These are phyloP conservation scores for Hypsizygus marmoreus DNA, from an alignment of 768 basidiomycete genomes.

Conservation along the genomic window DNA sequence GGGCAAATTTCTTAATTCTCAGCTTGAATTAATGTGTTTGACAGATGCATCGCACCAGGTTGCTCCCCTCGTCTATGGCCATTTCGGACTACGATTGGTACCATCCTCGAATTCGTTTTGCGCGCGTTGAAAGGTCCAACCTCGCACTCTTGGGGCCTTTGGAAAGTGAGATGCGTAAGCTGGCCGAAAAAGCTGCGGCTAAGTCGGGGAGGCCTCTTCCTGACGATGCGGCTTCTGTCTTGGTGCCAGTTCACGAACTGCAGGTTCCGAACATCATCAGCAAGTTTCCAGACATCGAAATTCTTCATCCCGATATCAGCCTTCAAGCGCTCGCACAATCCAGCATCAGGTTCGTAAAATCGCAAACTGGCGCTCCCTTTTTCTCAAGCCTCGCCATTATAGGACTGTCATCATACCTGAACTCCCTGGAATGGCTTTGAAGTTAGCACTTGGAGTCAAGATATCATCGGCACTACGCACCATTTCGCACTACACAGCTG, in stretches of 20 bases:
- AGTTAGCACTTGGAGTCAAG: conserved; percentile 55
- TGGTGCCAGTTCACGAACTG: conserved; percentile 57
- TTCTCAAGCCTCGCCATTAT: conserved; percentile 6
- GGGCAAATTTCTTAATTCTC: too few relatives aligned
- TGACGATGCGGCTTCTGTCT: conserved; percentile 28
- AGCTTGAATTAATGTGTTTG: too few relatives aligned
- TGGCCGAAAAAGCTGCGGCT: conserved; percentile 36
- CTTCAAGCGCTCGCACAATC: conserved; percentile 49
- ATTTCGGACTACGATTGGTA: conserved; percentile 53
- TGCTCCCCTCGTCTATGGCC: conserved; percentile 35
- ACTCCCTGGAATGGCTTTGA: conserved; percentile 46
- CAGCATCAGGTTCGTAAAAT: conserved; percentile 47
- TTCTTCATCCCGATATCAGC: conserved; percentile 42
- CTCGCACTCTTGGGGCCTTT: conserved; percentile 47
- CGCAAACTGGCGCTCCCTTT: neutral
- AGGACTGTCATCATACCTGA: conserved; percentile 52
- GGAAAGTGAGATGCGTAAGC: conserved; percentile 30
- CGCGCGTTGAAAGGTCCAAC: conserved; percentile 37
- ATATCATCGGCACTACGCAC: conserved; percentile 60
- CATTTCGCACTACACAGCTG: conserved; percentile 59
- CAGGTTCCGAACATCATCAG: conserved; percentile 46
- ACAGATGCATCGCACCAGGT: conserved; percentile 60
- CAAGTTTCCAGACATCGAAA: conserved; percentile 43
- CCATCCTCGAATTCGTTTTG: conserved; percentile 51
- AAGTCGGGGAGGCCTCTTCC: conserved; percentile 27